Evolutionary conservation across 257 asterid species (phyloP), one percentile per base, ranked within the genome.

Genomic region (Forsythia suspensa): DNA sequence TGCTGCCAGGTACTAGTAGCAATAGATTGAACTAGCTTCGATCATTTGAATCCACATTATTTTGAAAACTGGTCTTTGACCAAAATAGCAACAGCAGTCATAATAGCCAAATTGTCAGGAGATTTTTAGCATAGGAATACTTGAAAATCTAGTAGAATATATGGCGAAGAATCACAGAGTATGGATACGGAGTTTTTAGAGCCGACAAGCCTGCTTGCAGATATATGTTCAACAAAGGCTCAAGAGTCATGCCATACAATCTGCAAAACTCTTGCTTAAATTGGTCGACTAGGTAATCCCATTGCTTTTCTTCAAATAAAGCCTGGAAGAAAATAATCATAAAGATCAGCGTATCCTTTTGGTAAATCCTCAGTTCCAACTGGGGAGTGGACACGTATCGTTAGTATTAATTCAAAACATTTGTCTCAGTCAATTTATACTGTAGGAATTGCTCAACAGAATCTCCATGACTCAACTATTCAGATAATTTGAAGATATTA

Each of bases 101-200:
- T 46, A 12, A 46, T 12, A 46, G 13, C 52, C 52, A 3, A 46
- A 46, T 46, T 44, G 34, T 46, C 52, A 6, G 12, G 52, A 46
- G 11, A 46, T 11, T 46, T 29, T 46, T 12, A 74, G 70, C 51
- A 51, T 61, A 38, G 51, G 70, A 55, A 72, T 12, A 13, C 18
- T 12, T 55, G 73, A 75, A 74, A 51, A 29, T 39, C 3, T 6
- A 1, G 4, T n/a, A 57, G 66, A 29, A 29, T 12, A 20, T 39
- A 74, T 70, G 69, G 63, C 34, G 3, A 16, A 63, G 70, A 72
- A 87, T 8, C 43, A 24, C 8, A 42, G 51, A 40, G 80, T 13
- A 61, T n/a, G 98, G 99, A 96, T 96, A 96, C 98, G 99, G 98
- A 71, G 99, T 96, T 91, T 96, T 96, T 83, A 96, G 74, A 18